Conservation (phyloP, 1,139 yeast genomes). For the Zygoascus sp. region DNA sequence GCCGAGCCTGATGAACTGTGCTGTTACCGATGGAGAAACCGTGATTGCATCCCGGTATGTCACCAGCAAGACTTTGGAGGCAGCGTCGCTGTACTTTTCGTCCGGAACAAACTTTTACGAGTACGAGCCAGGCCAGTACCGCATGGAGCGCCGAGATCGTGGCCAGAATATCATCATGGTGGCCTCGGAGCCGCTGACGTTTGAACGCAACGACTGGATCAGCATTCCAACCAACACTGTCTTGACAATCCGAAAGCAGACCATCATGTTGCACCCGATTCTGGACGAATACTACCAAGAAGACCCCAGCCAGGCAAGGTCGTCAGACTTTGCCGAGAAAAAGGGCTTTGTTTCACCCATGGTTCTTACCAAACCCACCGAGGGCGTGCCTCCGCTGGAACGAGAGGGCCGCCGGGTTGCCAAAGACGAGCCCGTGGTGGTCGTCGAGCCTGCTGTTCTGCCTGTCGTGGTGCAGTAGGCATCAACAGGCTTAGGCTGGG, state of each 20-base stretch:
- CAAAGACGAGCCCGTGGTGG: constrained; percentile 10
- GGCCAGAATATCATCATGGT: constrained; percentile 94
- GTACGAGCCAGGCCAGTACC: constrained; percentile 75
- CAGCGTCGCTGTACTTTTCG: constrained; percentile 91
- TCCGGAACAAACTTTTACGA: constrained; percentile 90
- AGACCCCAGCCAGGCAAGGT: constrained; percentile 63
- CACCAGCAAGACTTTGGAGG: constrained; percentile 86
- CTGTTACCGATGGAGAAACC: constrained; percentile 90
- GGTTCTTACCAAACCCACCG: constrained; percentile 46
- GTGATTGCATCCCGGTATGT: constrained; percentile 86
- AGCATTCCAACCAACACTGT: constrained; percentile 91
- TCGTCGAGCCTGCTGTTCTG: not conserved
- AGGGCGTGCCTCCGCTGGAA: constrained; percentile 76
- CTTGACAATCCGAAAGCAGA: constrained; percentile 77
- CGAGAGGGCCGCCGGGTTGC: constrained; percentile 64
- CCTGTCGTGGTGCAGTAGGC: not conserved
- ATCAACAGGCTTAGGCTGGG: no score
- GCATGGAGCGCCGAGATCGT: constrained; percentile 89
- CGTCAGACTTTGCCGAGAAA: constrained; percentile 77
- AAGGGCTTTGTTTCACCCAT: constrained; percentile 87
- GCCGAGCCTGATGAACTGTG: constrained; percentile 87
- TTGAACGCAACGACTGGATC: constrained; percentile 96
- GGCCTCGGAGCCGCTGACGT: constrained; percentile 93
- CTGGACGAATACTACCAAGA: constrained; percentile 80
- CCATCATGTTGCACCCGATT: constrained; percentile 86